Evolutionary conservation across 1,284 basidiomycete genomes (phyloP).

Genomic region (Chondrostereum purpureum): DNA sequence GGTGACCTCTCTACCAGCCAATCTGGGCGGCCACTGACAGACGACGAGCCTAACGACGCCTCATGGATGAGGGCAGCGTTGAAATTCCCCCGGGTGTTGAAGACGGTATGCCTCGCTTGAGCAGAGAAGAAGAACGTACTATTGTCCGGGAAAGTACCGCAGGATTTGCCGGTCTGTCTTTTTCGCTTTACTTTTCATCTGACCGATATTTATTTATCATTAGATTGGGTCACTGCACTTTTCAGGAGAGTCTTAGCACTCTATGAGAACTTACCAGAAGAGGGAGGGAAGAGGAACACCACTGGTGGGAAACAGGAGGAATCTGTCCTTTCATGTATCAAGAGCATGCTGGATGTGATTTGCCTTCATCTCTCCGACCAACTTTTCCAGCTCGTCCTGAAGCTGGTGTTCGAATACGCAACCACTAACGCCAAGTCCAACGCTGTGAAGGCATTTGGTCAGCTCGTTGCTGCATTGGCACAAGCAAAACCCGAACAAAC

Average conservation of each 20-base stretch:
- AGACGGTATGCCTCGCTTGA: slow-evolving; percentile 42
- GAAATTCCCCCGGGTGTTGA: slow-evolving; percentile 53
- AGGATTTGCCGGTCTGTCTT: slow-evolving; percentile 60
- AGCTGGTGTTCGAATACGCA: slow-evolving; percentile 82
- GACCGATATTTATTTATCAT: too few relatives aligned
- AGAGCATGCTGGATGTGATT: slow-evolving; percentile 79
- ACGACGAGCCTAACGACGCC: slow-evolving; percentile 47
- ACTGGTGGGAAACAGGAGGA: slow-evolving; percentile 88
- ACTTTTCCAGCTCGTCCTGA: slow-evolving; percentile 82
- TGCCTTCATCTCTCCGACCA: slow-evolving; percentile 85
- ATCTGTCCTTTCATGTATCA: slow-evolving; percentile 74
- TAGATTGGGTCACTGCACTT: slow-evolving; percentile 87
- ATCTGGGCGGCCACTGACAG: slow-evolving; percentile 45
- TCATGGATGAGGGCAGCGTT: slow-evolving; percentile 46
- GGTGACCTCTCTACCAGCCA: slow-evolving; percentile 69
- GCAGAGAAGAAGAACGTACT: slow-evolving; percentile 66
- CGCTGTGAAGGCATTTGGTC: slow-evolving; percentile 84
- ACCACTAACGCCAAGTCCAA: slow-evolving; percentile 85
- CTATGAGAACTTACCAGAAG: slow-evolving; percentile 92
- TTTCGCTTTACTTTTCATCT: slow-evolving; percentile 10
- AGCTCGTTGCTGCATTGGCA: slow-evolving; percentile 83
- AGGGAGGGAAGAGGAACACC: slow-evolving; percentile 75
- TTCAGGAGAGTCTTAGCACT: slow-evolving; percentile 82
- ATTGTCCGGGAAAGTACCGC: slow-evolving; percentile 75
- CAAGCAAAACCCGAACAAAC: slow-evolving; percentile 75